Conservation (phyloP, 2,329 filamentous ascomycete species). For the Ophiostoma sp. region DNA sequence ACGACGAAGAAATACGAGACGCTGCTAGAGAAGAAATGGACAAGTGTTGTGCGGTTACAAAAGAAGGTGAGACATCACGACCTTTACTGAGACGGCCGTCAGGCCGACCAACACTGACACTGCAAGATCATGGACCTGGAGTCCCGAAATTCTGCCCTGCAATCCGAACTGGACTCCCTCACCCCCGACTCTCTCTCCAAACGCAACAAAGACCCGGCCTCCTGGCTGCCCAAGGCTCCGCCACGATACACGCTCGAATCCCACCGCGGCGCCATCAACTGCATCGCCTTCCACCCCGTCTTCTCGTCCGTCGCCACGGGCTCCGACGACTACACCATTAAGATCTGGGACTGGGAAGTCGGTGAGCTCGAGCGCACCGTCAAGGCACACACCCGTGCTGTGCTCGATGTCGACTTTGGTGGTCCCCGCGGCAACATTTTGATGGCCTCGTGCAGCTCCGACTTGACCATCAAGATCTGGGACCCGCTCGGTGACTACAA, state of each 20-base stretch:
- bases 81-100: neutral
- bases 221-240: slow-evolving; percentile 83
- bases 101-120: neutral
- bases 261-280: slow-evolving; percentile 78
- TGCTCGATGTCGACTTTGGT: slow-evolving; percentile 87
- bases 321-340: slow-evolving; percentile 90
- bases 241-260: slow-evolving; percentile 80
- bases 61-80: slow-evolving; percentile 68
- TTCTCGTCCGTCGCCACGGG: slow-evolving; percentile 89
- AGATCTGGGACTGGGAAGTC: slow-evolving; percentile 96
- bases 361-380: slow-evolving; percentile 87
- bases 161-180: slow-evolving; percentile 80
- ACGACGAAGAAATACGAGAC: slow-evolving; percentile 94
- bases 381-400: slow-evolving; percentile 87
- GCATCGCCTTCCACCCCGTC: slow-evolving; percentile 87
- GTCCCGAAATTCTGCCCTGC: slow-evolving; percentile 68
- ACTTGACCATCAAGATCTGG: slow-evolving; percentile 94
- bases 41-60: slow-evolving; percentile 87
- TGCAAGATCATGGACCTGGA: slow-evolving; percentile 89
- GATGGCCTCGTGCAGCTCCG: slow-evolving; percentile 79
- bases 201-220: slow-evolving; percentile 78
- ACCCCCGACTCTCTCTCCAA: slow-evolving; percentile 74
- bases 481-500: slow-evolving; percentile 91
- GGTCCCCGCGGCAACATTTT: slow-evolving; percentile 78
- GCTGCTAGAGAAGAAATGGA: slow-evolving; percentile 97